These are phyloP conservation scores for Globisporangium echinulatum DNA, from an alignment of 352 stramenopile genomes.

Conservation along the genomic window DNA sequence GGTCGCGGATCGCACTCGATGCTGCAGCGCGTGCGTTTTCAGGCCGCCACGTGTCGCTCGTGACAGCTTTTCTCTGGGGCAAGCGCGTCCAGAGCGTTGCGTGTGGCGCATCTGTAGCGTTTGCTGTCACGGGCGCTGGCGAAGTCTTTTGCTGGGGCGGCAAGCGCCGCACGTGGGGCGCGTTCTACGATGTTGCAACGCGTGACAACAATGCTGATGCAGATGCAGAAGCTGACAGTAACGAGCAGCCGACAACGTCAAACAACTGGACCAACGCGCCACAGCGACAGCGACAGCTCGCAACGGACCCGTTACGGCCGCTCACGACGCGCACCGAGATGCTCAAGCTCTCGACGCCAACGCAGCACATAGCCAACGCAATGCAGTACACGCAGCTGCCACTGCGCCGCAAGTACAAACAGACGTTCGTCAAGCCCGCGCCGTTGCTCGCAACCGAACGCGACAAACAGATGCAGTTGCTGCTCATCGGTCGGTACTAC, in stretches of 20 bases:
- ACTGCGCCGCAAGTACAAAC: slow-evolving; percentile 41
- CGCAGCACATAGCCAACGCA: slow-evolving; percentile 32
- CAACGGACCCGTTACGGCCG: slow-evolving; percentile 8
- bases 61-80: slow-evolving; percentile 69
- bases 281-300: background rate
- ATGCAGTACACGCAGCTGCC: slow-evolving; percentile 23
- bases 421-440: slow-evolving; percentile 41
- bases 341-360: slow-evolving; percentile 46
- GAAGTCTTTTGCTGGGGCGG: slow-evolving; percentile 78
- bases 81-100: slow-evolving; percentile 53
- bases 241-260: background rate
- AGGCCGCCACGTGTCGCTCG: slow-evolving; percentile 44
- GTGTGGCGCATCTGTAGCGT: slow-evolving; percentile 40
- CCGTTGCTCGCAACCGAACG: slow-evolving; percentile 30
- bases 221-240: background rate
- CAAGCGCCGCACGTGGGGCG: slow-evolving; percentile 57
- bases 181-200: slow-evolving; percentile 57
- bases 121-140: slow-evolving; percentile 60
- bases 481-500: slow-evolving; percentile 51
- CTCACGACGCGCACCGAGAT: slow-evolving; percentile 60
- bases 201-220: background rate
- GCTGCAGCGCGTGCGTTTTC: slow-evolving; percentile 42
- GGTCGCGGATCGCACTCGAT: slow-evolving; percentile 29
- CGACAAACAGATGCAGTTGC: slow-evolving; percentile 30
- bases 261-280: background rate